Evolutionary conservation across 2,329 filamentous ascomycete species (phyloP).

Genomic region (Elsinoe arachidis): DNA sequence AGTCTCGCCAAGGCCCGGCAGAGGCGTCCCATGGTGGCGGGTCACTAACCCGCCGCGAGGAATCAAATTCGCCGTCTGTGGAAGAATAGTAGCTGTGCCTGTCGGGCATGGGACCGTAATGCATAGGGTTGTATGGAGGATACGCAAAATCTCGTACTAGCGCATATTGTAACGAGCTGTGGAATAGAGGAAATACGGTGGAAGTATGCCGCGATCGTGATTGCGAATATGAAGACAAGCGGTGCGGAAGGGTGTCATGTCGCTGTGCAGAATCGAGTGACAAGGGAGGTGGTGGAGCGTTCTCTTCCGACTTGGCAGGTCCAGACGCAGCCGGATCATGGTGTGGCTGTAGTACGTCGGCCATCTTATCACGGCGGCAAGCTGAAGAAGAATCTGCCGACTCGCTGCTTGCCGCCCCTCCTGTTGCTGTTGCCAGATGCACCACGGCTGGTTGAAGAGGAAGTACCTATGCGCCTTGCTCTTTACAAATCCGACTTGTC

Average conservation of each 20-base stretch:
- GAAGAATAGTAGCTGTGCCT: constrained; percentile 25
- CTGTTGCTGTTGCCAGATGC: constrained; percentile 4
- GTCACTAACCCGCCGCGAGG: constrained; percentile 57
- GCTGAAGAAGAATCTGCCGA: constrained; percentile 11
- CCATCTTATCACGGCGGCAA: constrained; percentile 12
- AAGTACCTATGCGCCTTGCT: neutral
- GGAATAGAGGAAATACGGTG: constrained; percentile 65
- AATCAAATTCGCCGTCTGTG: constrained; percentile 64
- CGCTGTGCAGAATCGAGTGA: constrained; percentile 1
- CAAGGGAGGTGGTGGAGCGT: constrained; percentile 7
- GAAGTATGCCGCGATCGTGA: constrained; percentile 16
- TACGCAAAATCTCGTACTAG: constrained; percentile 95
- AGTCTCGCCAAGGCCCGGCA: constrained; percentile 44
- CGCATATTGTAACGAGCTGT: constrained; percentile 80
- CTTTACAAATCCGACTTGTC: neutral
- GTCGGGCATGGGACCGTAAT: constrained; percentile 85
- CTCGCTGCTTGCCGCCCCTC: constrained; percentile 12
- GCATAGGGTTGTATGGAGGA: constrained; percentile 68
- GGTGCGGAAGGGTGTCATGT: constrained; percentile 4
- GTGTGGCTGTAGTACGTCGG: constrained; percentile 2
- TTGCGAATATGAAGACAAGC: constrained; percentile 10
- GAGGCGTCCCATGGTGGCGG: constrained; percentile 66
- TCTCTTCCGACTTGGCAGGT: neutral
- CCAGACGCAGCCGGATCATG: neutral
- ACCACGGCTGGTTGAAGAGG: constrained; percentile 4